Percentiles rank a stretch among this genome's conserved stretches.
These are phyloP conservation scores for Cyberlindnera amylophila DNA, from an alignment of 805 yeast species.

Conservation along the genomic window DNA sequence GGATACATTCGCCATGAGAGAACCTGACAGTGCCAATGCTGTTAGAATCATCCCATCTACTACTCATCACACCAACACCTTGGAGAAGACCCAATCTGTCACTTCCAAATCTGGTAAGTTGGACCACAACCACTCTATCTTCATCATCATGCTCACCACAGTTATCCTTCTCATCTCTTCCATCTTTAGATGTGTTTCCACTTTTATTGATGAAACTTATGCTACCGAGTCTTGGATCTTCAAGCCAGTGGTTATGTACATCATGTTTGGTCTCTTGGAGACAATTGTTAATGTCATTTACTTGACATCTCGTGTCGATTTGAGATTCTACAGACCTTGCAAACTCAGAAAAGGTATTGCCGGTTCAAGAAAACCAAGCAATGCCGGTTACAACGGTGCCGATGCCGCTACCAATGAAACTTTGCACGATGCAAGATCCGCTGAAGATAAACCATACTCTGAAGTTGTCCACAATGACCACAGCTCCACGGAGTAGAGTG, in stretches of 20 bases:
- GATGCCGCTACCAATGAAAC: too few relatives aligned
- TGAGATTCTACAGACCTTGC: constrained; percentile 80
- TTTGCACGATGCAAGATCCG: constrained; percentile 4
- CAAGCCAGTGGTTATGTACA: constrained; percentile 58
- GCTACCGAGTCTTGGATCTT: constrained; percentile 40
- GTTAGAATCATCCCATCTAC: constrained; percentile 51
- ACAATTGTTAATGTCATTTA: constrained; percentile 51
- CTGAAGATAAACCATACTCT: constrained; percentile 12
- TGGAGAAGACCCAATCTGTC: constrained; percentile 26
- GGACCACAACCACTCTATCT: constrained; percentile 49
- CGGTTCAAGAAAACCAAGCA: constrained; percentile 6
- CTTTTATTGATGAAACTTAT: constrained; percentile 32
- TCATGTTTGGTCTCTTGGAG: constrained; percentile 68
- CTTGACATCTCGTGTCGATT: constrained; percentile 62
- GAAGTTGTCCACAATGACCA: constrained; percentile 8
- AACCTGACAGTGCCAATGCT: constrained; percentile 29
- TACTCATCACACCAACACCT: constrained; percentile 34
- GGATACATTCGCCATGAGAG: constrained; percentile 42
- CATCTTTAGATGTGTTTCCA: constrained; percentile 45
- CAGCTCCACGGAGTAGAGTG: constrained; percentile 9
- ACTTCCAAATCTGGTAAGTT: constrained; percentile 34
- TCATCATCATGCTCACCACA: constrained; percentile 41
- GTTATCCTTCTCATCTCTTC: constrained; percentile 48
- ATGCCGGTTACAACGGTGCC: too few relatives aligned
- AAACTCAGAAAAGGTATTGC: constrained; percentile 31